Percentiles rank a stretch among this genome's conserved stretches.
These are phyloP conservation scores for Melanogaster broomeanus DNA, from an alignment of 768 basidiomycete genomes.

Conservation along the genomic window DNA sequence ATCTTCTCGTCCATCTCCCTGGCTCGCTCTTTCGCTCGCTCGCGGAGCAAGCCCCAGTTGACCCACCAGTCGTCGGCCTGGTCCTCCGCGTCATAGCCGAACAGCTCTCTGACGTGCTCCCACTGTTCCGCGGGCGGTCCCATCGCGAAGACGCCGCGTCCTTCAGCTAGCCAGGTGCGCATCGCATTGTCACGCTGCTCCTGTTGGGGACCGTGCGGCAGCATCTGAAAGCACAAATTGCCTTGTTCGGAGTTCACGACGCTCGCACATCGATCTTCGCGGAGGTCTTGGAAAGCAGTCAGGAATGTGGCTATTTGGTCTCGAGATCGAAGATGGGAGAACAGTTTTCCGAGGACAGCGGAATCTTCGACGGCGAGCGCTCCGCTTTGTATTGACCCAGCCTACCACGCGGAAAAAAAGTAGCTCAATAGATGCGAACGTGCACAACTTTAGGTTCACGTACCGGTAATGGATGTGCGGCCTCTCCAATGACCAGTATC, in stretches of 20 bases:
- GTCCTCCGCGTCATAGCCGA: constrained; percentile 53
- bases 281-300: constrained; percentile 58
- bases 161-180: constrained; percentile 42
- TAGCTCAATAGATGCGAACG: neutral
- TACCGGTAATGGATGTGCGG: constrained; percentile 59
- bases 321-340: constrained; percentile 47
- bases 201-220: constrained; percentile 45
- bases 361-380: constrained; percentile 64
- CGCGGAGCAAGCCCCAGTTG: constrained; percentile 51
- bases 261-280: constrained; percentile 51
- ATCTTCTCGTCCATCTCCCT: constrained; percentile 19
- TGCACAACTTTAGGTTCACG: constrained; percentile 16
- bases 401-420: constrained; percentile 35
- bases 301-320: constrained; percentile 54
- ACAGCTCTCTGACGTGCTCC: constrained; percentile 53
- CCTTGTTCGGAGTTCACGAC: constrained; percentile 46
- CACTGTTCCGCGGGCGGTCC: constrained; percentile 36
- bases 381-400: constrained; percentile 52
- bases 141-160: constrained; percentile 44
- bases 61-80: constrained; percentile 68
- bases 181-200: constrained; percentile 46
- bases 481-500: constrained; percentile 59
- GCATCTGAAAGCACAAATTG: constrained; percentile 46
- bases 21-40: constrained; percentile 33
- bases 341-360: constrained; percentile 58